These are phyloP conservation scores for Linnemannia elongata DNA, from an alignment of 192 early-diverging fungal genomes.

Conservation along the genomic window DNA sequence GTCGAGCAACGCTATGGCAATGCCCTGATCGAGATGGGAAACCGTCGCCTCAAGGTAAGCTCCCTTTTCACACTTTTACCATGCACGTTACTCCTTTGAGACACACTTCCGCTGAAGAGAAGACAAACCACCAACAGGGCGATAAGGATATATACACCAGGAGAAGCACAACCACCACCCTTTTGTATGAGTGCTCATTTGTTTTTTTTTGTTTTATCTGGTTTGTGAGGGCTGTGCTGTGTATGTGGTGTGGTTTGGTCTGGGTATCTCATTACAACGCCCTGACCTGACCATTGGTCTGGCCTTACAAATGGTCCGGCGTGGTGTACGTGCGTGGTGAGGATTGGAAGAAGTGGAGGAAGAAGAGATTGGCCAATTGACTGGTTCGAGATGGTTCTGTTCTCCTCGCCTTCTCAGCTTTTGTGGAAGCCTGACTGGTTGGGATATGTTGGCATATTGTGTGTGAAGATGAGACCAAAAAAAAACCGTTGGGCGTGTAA, in stretches of 20 bases:
- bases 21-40: constrained; percentile 49
- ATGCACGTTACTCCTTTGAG: neutral
- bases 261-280: neutral
- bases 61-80: neutral
- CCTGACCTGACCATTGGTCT: neutral
- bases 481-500: neutral
- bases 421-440: neutral
- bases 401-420: neutral
- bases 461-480: neutral
- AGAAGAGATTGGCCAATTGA: neutral
- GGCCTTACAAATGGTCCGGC: neutral
- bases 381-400: neutral
- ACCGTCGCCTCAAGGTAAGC: constrained; percentile 35
- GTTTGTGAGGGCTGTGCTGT: constrained; percentile 6
- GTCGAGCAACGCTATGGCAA: constrained; percentile 61
- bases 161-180: neutral
- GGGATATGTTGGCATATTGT: neutral
- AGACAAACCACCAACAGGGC: neutral
- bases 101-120: neutral
- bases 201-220: too few species aligned
- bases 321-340: neutral
- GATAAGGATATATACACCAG: neutral
- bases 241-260: neutral
- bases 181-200: neutral
- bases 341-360: neutral